A percentile compares a stretch with the other conserved stretches of the same genome.
phyloP scores from a whole-genome alignment of 106 monocot genomes.

The Phalaenopsis equestris region DNA sequence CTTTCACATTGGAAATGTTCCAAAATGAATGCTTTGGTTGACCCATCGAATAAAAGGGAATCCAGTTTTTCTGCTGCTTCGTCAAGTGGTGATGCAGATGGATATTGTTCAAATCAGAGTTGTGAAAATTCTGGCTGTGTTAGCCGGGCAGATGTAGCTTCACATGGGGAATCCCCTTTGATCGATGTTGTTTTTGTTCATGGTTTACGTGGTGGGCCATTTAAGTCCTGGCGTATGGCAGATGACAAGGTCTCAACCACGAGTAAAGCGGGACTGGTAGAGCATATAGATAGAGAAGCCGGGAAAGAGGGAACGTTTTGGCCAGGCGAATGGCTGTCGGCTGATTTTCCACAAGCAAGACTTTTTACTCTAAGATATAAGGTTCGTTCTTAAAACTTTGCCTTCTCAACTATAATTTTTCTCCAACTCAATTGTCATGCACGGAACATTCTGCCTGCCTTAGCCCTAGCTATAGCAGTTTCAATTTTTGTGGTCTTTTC shows the following conservation, averaged over 20 bases:
- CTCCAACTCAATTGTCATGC: not conserved
- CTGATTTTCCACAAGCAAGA: conserved; percentile 81
- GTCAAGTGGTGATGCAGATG: conserved; percentile 9
- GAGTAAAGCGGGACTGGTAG: conserved; percentile 82
- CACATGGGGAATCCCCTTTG: conserved; percentile 18
- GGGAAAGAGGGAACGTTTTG: conserved; percentile 95
- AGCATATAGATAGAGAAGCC: conserved; percentile 92
- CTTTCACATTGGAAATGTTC: conserved; percentile 48
- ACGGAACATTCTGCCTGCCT: not conserved
- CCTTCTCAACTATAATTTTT: not conserved
- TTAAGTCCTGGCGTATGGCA: conserved; percentile 97
- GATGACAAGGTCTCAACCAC: conserved; percentile 89
- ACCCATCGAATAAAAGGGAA: conserved; percentile 12
- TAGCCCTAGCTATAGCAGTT: conserved; percentile 16
- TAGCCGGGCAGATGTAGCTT: conserved; percentile 9
- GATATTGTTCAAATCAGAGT: conserved; percentile 5
- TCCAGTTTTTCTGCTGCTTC: conserved; percentile 3
- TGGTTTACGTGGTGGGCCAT: conserved; percentile 95
- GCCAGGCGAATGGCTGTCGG: conserved; percentile 92
- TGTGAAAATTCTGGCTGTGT: conserved; percentile 12
- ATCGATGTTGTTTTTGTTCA: conserved; percentile 93
- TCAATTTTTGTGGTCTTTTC: conserved; percentile 22
- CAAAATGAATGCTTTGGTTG: conserved; percentile 15
- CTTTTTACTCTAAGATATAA: conserved; percentile 88
- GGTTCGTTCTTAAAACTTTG: conserved; percentile 23